Evolutionary conservation across 179 eudicot species (phyloP).

Genomic region (Beta lomatogona): DNA sequence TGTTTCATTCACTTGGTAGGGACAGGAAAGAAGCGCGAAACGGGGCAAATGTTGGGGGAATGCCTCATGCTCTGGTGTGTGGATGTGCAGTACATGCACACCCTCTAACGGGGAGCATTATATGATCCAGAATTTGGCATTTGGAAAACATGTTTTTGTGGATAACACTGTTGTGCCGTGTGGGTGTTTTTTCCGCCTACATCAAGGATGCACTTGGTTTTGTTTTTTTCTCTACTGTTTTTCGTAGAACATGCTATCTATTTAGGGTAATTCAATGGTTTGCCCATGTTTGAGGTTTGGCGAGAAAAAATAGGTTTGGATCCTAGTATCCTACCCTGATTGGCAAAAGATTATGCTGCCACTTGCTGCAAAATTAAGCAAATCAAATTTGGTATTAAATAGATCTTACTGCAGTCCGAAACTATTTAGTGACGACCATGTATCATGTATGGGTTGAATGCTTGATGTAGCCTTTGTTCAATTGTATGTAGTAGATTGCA

Average conservation of each 20-base stretch:
- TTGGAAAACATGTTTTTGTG: no score
- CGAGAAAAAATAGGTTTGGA: neutral
- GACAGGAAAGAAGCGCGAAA: neutral
- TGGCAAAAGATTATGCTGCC: neutral
- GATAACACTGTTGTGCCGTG: no score
- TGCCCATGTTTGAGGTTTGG: neutral
- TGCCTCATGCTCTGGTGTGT: neutral
- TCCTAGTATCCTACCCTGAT: neutral
- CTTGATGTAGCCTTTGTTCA: no score
- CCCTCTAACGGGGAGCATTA: no score
- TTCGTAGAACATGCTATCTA: no score
- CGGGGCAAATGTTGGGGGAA: neutral
- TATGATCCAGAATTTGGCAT: no score
- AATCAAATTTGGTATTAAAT: neutral
- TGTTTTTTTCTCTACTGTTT: no score
- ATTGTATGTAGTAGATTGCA: no score
- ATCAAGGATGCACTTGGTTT: no score
- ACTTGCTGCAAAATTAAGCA: neutral
- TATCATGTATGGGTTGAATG: neutral
- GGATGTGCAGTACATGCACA: neutral
- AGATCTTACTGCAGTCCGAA: no score
- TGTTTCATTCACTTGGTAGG: neutral
- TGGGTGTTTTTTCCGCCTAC: no score
- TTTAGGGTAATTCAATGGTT: no score
- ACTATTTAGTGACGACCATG: neutral